phyloP scores from a whole-genome alignment of 345 rosid genomes.

The Eutrema yunnanense region DNA sequence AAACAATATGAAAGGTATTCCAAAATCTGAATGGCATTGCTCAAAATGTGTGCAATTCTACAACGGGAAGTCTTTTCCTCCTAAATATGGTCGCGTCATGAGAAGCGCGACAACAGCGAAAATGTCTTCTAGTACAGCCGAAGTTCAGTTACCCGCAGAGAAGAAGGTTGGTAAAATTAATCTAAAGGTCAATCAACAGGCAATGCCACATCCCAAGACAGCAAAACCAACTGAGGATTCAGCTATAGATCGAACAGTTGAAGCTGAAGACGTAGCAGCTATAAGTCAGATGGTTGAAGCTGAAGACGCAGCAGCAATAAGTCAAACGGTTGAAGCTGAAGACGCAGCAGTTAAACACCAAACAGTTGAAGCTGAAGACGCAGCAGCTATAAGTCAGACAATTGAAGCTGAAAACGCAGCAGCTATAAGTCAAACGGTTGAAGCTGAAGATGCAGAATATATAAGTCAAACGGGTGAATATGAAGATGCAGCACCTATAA shows the following conservation, averaged over 20 bases:
- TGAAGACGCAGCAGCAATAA: background rate
- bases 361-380: background rate
- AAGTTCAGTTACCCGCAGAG: constrained; percentile 50
- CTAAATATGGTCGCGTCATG: constrained; percentile 95
- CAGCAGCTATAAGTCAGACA: background rate
- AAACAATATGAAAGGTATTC: constrained; percentile 66
- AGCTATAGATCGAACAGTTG: background rate
- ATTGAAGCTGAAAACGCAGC: constrained; percentile 14
- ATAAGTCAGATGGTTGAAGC: background rate
- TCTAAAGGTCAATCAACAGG: constrained; percentile 37
- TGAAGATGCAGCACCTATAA: background rate
- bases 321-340: background rate
- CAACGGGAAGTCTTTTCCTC: constrained; percentile 90
- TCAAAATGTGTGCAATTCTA: constrained; percentile 65
- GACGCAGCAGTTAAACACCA: background rate
- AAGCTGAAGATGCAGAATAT: background rate
- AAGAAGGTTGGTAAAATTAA: constrained; percentile 42
- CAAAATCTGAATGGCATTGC: constrained; percentile 98
- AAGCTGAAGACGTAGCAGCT: constrained; percentile 4
- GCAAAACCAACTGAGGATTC: background rate
- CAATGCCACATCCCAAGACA: constrained; percentile 5
- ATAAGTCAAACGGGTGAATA: background rate
- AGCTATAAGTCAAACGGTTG: background rate
- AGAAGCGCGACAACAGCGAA: constrained; percentile 52
- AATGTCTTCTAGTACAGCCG: constrained; percentile 43